phyloP scores from a whole-genome alignment of 2,329 filamentous ascomycete species.

The Claviceps lovelessii region DNA sequence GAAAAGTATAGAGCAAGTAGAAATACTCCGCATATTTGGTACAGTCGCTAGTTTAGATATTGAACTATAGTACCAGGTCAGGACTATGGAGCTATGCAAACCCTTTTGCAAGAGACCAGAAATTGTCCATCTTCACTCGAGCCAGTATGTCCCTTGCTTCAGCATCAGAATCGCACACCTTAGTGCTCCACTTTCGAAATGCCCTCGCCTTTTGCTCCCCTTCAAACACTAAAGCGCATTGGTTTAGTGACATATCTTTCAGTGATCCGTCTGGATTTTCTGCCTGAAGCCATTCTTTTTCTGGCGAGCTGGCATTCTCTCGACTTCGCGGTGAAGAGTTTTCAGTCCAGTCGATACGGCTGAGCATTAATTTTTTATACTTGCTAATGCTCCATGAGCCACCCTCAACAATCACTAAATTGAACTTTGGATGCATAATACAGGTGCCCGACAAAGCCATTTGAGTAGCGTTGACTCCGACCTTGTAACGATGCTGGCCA shows the following conservation, averaged over 20 bases:
- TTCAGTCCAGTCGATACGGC: slow-evolving; percentile 90
- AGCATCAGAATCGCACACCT: slow-evolving; percentile 83
- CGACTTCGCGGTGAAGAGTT: slow-evolving; percentile 56
- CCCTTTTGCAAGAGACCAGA: slow-evolving; percentile 74
- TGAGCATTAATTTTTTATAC: slow-evolving; percentile 86
- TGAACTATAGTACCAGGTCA: neutral
- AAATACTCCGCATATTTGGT: too few relatives aligned
- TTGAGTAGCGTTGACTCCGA: slow-evolving; percentile 85
- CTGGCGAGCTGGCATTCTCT: slow-evolving; percentile 45
- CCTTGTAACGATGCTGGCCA: slow-evolving; percentile 84
- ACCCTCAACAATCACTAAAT: slow-evolving; percentile 81
- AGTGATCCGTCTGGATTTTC: slow-evolving; percentile 64
- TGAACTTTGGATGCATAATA: slow-evolving; percentile 79
- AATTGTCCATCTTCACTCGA: slow-evolving; percentile 53
- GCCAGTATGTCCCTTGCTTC: slow-evolving; percentile 70
- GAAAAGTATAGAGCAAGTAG: too few relatives aligned
- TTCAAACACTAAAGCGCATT: slow-evolving; percentile 76
- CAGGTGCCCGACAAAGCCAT: slow-evolving; percentile 77
- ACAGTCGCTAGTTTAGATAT: too few relatives aligned
- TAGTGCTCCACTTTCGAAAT: slow-evolving; percentile 79
- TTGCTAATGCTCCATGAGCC: slow-evolving; percentile 68
- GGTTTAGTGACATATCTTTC: slow-evolving; percentile 71
- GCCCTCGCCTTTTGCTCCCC: slow-evolving; percentile 67
- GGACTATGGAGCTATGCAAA: neutral
- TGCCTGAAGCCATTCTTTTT: slow-evolving; percentile 63